phyloP scores from a whole-genome alignment of 2,329 filamentous ascomycete species.

The Penicillium sp. region DNA sequence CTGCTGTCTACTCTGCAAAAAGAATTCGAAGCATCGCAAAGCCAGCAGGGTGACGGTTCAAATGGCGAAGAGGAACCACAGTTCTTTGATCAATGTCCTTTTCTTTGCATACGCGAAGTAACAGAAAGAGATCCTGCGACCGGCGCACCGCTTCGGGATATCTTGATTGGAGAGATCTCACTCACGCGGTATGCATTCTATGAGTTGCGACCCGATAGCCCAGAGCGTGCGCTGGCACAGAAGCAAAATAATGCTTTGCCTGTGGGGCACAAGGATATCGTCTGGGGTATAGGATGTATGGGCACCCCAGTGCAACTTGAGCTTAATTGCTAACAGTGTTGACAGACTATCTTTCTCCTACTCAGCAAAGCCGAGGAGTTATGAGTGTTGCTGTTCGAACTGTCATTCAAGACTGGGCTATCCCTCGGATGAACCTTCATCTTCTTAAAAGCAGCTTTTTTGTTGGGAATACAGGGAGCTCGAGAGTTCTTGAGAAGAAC shows the following conservation, averaged over 20 bases:
- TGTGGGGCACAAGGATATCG: slow-evolving; percentile 23
- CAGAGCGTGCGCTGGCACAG: slow-evolving; percentile 16
- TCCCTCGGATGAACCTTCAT: slow-evolving; percentile 31
- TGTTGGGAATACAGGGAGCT: slow-evolving; percentile 27
- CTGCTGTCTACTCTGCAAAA: background rate
- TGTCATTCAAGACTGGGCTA: slow-evolving; percentile 25
- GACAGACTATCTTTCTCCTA: slow-evolving; percentile 24
- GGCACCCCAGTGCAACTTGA: background rate
- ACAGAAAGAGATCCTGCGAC: slow-evolving; percentile 1
- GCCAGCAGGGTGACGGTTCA: background rate
- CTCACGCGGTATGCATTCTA: slow-evolving; percentile 26
- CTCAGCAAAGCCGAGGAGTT: slow-evolving; percentile 31
- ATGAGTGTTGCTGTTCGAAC: slow-evolving; percentile 26
- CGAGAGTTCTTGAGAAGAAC: slow-evolving; percentile 29
- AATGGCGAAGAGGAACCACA: background rate
- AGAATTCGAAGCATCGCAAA: slow-evolving; percentile 1
- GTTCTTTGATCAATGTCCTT: slow-evolving; percentile 23
- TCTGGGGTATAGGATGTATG: slow-evolving; percentile 29
- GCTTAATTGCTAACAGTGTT: background rate
- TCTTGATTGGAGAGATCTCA: slow-evolving; percentile 26
- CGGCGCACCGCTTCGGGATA: slow-evolving; percentile 12
- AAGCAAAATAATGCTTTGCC: slow-evolving; percentile 19
- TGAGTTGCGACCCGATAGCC: slow-evolving; percentile 17
- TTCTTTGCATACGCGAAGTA: slow-evolving; percentile 22
- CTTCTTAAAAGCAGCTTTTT: slow-evolving; percentile 21